Evolutionary conservation across 2,329 filamentous ascomycete genomes (phyloP), one percentile per base, ranked within the genome.

Genomic region (Sclerotinia spermophila): DNA sequence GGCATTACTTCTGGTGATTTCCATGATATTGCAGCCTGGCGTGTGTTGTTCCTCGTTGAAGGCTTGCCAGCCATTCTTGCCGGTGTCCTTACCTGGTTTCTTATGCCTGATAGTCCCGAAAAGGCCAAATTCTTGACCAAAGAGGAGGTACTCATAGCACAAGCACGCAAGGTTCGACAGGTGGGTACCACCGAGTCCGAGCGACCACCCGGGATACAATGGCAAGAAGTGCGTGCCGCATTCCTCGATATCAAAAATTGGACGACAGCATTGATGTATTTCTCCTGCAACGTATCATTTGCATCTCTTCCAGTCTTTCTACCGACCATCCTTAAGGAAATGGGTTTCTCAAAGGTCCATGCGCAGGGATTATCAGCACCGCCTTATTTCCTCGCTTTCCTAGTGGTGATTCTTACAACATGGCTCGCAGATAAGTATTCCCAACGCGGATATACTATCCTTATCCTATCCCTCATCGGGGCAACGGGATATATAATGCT

Each of bases 331-430:
- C 81, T 91, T n/a, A 80, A 83, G 59, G 82, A 86, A 68, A 91
- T 93, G 88, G 90, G 91, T 15, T 93, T 90, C 79, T 86, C 85
- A 0, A 82, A 84, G 19, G 84, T 92, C 71, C 83, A 89, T 71
- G 89, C 91, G 0, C 91, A 94, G 79, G 91, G 90, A 1, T 84
- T 94, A 11, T 90, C 89, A 0, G 90, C 90, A 0, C 90, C 90
- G 0, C 90, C 90, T 0, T 92, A 90, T 78, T 87, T 93, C 74
- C 79, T 91, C 24, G 85, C 89, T 2, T 92, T 90, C 77, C 75
- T 91, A 17, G 80, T 88, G 30, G 90, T 88, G 55, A 84, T 93
- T 71, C 75, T 77, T 17, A 86, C 86, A 1, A 88, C 89, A 6
- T 90, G 84, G 78, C 78, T 92, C 44, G 89, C 90, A n/a, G 90